These are phyloP conservation scores for Hermanozyma aechmeae DNA, from an alignment of 805 yeast species.

Conservation along the genomic window DNA sequence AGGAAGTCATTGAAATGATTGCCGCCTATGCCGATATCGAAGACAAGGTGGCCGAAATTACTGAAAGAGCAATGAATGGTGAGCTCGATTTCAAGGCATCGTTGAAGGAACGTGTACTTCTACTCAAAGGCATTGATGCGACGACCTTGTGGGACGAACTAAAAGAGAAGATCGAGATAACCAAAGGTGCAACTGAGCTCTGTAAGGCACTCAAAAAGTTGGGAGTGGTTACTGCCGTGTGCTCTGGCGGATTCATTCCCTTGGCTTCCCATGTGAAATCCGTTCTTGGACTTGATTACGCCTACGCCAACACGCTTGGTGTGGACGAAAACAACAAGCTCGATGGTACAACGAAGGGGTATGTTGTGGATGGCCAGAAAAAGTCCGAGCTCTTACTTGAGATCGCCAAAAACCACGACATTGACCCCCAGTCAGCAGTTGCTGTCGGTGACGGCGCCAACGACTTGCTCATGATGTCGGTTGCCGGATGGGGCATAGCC, in stretches of 20 bases:
- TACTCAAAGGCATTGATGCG: conserved; percentile 77
- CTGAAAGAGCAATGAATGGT: conserved; percentile 95
- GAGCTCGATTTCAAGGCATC: conserved; percentile 87
- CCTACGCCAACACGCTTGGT: conserved; percentile 69
- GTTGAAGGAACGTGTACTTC: conserved; percentile 58
- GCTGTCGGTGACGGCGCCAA: conserved; percentile 98
- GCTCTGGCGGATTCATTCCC: conserved; percentile 92
- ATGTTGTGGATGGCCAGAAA: conserved; percentile 74
- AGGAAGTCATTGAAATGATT: conserved; percentile 92
- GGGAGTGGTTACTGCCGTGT: conserved; percentile 72
- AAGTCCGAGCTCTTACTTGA: conserved; percentile 67
- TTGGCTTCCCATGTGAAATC: conserved; percentile 69
- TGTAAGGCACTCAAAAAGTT: conserved; percentile 47
- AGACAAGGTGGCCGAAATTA: conserved; percentile 75
- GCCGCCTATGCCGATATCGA: conserved; percentile 94
- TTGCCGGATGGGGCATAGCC: conserved; percentile 90
- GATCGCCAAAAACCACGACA: conserved; percentile 46
- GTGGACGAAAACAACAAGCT: conserved; percentile 39
- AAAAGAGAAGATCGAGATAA: conserved; percentile 57
- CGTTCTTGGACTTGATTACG: conserved; percentile 69
- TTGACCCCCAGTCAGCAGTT: conserved; percentile 46
- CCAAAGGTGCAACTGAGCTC: conserved; percentile 80
- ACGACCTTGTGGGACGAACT: conserved; percentile 69
- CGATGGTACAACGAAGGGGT: conserved; percentile 72
- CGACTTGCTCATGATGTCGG: conserved; percentile 85